These are phyloP conservation scores for Sphaerulina musiva DNA, from an alignment of 2,329 filamentous ascomycete species.

Conservation along the genomic window DNA sequence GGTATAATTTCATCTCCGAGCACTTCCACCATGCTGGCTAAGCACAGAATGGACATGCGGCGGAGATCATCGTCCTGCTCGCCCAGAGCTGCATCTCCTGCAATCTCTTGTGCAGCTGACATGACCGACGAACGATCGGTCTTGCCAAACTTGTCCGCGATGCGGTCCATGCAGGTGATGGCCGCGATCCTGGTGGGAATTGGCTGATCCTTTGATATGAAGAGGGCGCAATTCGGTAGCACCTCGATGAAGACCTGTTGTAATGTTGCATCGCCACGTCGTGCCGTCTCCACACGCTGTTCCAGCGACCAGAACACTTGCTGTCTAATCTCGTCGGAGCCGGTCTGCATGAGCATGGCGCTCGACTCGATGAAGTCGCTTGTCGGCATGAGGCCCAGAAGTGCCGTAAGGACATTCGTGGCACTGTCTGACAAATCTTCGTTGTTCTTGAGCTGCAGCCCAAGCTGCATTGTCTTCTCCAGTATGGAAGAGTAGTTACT, in stretches of 20 bases:
- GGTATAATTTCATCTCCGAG: slow-evolving; percentile 80
- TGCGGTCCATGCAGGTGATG: slow-evolving; percentile 83
- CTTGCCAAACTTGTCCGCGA: slow-evolving; percentile 91
- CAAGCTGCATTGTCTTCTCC: slow-evolving; percentile 47
- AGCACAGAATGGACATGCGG: slow-evolving; percentile 77
- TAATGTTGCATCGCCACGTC: slow-evolving; percentile 63
- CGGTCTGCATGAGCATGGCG: slow-evolving; percentile 69
- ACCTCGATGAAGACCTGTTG: slow-evolving; percentile 56
- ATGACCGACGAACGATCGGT: slow-evolving; percentile 74
- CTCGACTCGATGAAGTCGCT: slow-evolving; percentile 84
- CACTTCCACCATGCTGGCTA: slow-evolving; percentile 84
- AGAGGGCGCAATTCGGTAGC: slow-evolving; percentile 49
- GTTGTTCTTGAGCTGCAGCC: slow-evolving; percentile 53
- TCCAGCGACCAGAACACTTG: slow-evolving; percentile 78
- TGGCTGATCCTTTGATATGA: slow-evolving; percentile 66
- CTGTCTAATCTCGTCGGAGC: slow-evolving; percentile 64
- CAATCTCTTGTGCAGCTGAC: slow-evolving; percentile 68
- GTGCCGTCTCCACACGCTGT: slow-evolving; percentile 66
- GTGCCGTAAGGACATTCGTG: slow-evolving; percentile 66
- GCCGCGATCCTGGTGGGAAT: slow-evolving; percentile 75
- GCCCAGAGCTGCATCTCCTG: slow-evolving; percentile 68
- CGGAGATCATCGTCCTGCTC: slow-evolving; percentile 65
- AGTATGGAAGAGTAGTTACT: slow-evolving; percentile 32
- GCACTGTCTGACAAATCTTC: slow-evolving; percentile 38
- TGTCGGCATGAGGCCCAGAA: slow-evolving; percentile 80